Percentiles rank a stretch among this genome's conserved stretches.
phyloP scores from a whole-genome alignment of 768 basidiomycete genomes.

The Tricholomella constricta region DNA sequence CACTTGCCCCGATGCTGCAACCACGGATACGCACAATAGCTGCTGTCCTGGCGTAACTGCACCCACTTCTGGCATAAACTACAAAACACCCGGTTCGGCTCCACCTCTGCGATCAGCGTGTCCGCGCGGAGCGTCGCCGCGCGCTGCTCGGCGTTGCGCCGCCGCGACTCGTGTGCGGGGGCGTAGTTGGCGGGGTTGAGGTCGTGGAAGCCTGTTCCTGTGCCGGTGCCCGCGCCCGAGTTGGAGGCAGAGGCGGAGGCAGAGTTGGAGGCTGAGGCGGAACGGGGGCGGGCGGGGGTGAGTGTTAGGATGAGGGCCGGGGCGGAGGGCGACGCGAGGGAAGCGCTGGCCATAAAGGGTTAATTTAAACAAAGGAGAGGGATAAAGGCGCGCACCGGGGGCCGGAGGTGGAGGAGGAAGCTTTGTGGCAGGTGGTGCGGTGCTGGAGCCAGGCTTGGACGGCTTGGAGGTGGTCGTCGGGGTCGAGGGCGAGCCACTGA shows the following conservation, averaged over 20 bases:
- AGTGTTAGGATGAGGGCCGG: slow-evolving; percentile 11
- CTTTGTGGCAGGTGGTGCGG: slow-evolving; percentile 53
- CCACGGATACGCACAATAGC: slow-evolving; percentile 84
- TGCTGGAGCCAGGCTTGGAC: slow-evolving; percentile 70
- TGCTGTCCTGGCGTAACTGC: slow-evolving; percentile 75
- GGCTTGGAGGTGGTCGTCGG: slow-evolving; percentile 61
- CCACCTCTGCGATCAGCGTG: slow-evolving; percentile 63
- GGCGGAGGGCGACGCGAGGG: slow-evolving; percentile 10
- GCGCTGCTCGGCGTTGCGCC: slow-evolving; percentile 79
- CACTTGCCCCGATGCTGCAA: slow-evolving; percentile 77
- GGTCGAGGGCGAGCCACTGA: slow-evolving; percentile 60
- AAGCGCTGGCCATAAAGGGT: slow-evolving; percentile 5
- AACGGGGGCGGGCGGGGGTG: neutral
- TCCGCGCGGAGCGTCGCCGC: slow-evolving; percentile 72
- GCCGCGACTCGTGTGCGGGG: slow-evolving; percentile 63
- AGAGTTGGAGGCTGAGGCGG: too few species aligned
- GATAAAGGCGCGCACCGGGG: slow-evolving; percentile 1
- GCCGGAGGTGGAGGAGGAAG: slow-evolving; percentile 4
- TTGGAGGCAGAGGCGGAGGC: too few species aligned
- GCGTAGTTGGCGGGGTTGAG: slow-evolving; percentile 59
- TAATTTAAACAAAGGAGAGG: neutral
- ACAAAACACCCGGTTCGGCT: slow-evolving; percentile 76
- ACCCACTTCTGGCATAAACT: slow-evolving; percentile 80
- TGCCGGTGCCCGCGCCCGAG: too few species aligned
- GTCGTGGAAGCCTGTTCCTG: too few species aligned